Percentiles rank a stretch among this genome's conserved stretches.
Conservation (phyloP, 176 grass and related monocot species). For the sorghum (Sorghum bicolor) region Sorghum_bicolor_NCBIv3 NC_012871.2:810001-810500, state of each 20-base stretch:
- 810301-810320: not conserved
- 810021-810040: slow-evolving; percentile 90
- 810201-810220: slow-evolving; percentile 98
- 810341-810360: slow-evolving; percentile 41
- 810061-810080: slow-evolving; percentile 36
- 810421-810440: slow-evolving; percentile 99
- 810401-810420: slow-evolving; percentile 89
- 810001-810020: slow-evolving; percentile 90
- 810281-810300: slow-evolving; percentile 23
- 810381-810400: slow-evolving; percentile 73
- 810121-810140: slow-evolving; percentile 10
- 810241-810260: slow-evolving; percentile 93
- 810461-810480: slow-evolving; percentile 95
- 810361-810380: slow-evolving; percentile 88
- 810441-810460: slow-evolving; percentile 98
- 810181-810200: slow-evolving; percentile 75
- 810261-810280: slow-evolving; percentile 99
- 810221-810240: slow-evolving; percentile 90
- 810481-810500: slow-evolving; percentile 62
- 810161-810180: slow-evolving; percentile 93
- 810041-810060: slow-evolving; percentile 97
- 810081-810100: slow-evolving; percentile 6
- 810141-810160: slow-evolving; percentile 99
- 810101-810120: slow-evolving; percentile 14
- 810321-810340: slow-evolving; percentile 18